Evolutionary conservation across 2,329 filamentous ascomycete species (phyloP).

Genomic region (Zasmidium citrigriseum): DNA sequence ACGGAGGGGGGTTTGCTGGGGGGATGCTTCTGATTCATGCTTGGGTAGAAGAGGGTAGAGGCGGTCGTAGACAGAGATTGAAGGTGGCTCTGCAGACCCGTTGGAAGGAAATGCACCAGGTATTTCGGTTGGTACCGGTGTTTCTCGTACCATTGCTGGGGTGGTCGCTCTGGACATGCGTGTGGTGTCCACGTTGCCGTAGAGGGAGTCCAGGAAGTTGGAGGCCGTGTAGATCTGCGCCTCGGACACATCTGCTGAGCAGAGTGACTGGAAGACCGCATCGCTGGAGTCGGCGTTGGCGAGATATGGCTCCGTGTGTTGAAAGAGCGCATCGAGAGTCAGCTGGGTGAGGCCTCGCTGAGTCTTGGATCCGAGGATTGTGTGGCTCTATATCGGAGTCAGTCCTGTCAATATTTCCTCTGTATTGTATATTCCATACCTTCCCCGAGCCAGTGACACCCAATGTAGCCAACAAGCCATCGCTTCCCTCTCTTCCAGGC

Average conservation of each 20-base stretch:
- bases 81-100: conserved; percentile 15
- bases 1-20: conserved; percentile 7
- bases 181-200: conserved; percentile 62
- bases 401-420: background rate
- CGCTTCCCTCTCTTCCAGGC: conserved; percentile 74
- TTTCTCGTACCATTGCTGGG: conserved; percentile 46
- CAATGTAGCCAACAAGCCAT: conserved; percentile 86
- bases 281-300: conserved; percentile 60
- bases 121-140: conserved; percentile 19
- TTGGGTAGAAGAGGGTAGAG: conserved; percentile 32
- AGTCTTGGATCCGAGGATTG: conserved; percentile 82
- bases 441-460: conserved; percentile 96
- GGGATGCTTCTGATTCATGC: conserved; percentile 1
- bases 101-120: conserved; percentile 31
- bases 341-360: conserved; percentile 92
- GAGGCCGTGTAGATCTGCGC: conserved; percentile 73
- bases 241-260: conserved; percentile 77
- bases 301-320: conserved; percentile 72
- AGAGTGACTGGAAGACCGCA: conserved; percentile 70
- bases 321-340: conserved; percentile 84
- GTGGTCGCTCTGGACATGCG: conserved; percentile 46
- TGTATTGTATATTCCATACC: conserved; percentile 50
- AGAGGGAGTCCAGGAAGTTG: conserved; percentile 77
- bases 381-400: conserved; percentile 71
- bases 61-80: conserved; percentile 30